phyloP scores from a whole-genome alignment of 306 rosid species.

The Sicyos edulis region DNA sequence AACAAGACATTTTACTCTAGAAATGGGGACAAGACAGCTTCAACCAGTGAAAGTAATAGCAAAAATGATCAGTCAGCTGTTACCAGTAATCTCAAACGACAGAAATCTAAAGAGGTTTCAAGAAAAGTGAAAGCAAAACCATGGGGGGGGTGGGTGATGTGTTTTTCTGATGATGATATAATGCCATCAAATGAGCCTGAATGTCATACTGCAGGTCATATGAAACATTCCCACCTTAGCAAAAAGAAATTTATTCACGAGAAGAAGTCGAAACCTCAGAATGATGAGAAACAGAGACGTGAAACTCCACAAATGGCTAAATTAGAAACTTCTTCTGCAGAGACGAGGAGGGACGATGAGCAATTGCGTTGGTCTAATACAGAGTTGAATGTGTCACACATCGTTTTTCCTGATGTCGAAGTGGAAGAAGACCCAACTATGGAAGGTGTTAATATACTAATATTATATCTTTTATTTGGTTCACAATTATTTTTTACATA shows the following conservation, averaged over 20 bases:
- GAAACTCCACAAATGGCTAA: slow-evolving; percentile 27
- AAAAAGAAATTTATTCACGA: slow-evolving; percentile 26
- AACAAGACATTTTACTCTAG: slow-evolving; percentile 30
- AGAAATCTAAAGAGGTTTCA: slow-evolving; percentile 26
- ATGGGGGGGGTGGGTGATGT: slow-evolving; percentile 28
- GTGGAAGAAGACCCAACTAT: slow-evolving; percentile 24
- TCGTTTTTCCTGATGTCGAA: slow-evolving; percentile 24
- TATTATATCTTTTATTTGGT: slow-evolving; percentile 20
- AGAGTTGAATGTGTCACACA: slow-evolving; percentile 21
- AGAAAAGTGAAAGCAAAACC: slow-evolving; percentile 25
- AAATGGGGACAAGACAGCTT: slow-evolving; percentile 32
- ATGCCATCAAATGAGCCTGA: slow-evolving; percentile 25
- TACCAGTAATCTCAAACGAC: slow-evolving; percentile 18
- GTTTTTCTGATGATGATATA: slow-evolving; percentile 35
- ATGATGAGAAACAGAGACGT: slow-evolving; percentile 27
- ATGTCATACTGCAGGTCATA: slow-evolving; percentile 13
- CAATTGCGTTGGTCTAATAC: slow-evolving; percentile 22
- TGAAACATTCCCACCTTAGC: slow-evolving; percentile 29
- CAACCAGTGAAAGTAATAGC: slow-evolving; percentile 33
- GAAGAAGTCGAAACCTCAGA: slow-evolving; percentile 34
- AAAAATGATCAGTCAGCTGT: slow-evolving; percentile 19
- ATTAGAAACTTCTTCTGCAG: slow-evolving; percentile 25
- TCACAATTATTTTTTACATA: slow-evolving; percentile 12
- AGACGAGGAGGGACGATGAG: slow-evolving; percentile 20
- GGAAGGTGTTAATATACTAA: slow-evolving; percentile 37